These are phyloP conservation scores for Gaeumannomyces sp. DNA, from an alignment of 2,329 filamentous ascomycete species.

Conservation along the genomic window DNA sequence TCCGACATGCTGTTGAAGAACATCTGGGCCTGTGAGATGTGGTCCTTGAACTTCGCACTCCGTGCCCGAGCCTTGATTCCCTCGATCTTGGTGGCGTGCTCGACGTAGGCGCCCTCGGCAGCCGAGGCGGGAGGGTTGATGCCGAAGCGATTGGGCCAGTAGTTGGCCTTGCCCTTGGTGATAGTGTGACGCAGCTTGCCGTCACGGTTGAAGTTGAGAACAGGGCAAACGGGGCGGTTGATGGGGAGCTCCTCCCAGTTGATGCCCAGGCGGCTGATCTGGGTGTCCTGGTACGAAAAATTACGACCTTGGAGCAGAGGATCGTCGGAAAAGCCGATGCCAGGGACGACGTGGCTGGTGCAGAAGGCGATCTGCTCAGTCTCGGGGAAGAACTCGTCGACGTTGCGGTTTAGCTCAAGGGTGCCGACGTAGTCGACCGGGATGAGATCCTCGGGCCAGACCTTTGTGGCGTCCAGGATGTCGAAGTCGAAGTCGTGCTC, in stretches of 20 bases:
- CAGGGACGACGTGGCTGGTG: slow-evolving; percentile 71
- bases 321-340: slow-evolving; percentile 71
- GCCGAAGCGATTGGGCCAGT: slow-evolving; percentile 70
- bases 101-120: slow-evolving; percentile 61
- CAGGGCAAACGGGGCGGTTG: slow-evolving; percentile 67
- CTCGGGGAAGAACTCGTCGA: slow-evolving; percentile 77
- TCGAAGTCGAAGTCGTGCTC: slow-evolving; percentile 80
- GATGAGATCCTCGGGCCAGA: slow-evolving; percentile 75
- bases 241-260: slow-evolving; percentile 76
- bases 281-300: slow-evolving; percentile 60
- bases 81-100: slow-evolving; percentile 57
- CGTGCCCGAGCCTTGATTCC: slow-evolving; percentile 66
- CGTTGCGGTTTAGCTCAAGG: slow-evolving; percentile 70
- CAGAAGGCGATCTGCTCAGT: slow-evolving; percentile 81
- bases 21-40: slow-evolving; percentile 70
- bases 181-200: slow-evolving; percentile 68
- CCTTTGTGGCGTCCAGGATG: slow-evolving; percentile 76
- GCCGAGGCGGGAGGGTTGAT: slow-evolving; percentile 47
- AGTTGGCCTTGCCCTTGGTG: slow-evolving; percentile 66
- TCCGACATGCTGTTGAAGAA: slow-evolving; percentile 73
- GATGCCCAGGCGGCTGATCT: slow-evolving; percentile 62
- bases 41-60: slow-evolving; percentile 71
- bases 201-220: slow-evolving; percentile 72
- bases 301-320: slow-evolving; percentile 70
- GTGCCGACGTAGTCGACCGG: slow-evolving; percentile 74